Base-by-base conservation (phyloP, 2,329 filamentous ascomycete species). In the Microdochium nivale region DNA sequence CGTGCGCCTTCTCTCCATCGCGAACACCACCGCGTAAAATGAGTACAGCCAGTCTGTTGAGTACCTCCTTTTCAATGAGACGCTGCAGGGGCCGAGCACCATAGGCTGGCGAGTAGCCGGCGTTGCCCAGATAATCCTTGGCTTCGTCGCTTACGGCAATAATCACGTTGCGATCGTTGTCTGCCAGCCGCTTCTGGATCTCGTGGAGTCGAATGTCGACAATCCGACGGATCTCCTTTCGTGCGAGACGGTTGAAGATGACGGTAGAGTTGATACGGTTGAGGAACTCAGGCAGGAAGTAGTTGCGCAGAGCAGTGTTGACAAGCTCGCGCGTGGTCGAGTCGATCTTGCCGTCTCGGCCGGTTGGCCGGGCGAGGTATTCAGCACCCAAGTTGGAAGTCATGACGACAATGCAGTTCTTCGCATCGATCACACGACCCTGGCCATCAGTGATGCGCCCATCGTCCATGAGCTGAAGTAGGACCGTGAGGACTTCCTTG, bases 401-500 rank as follows among this genome's bases (percentile, higher is more conserved):
- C 90, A 99, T 95, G 70, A 99, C 94, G 44, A 99, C 92, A 60
- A 99, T 97, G 67, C 92, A 97, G 78, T 99, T 99, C 72, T 86
- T 90, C 54, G 92, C 94, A 62, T 99, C 94, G 51, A 99, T 84
- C 49, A 96, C 79, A 67, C 94, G 84, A 65, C 94, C 94, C 80
- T 97, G 95, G 48, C 94, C 94, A 65, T 99, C 94, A 14, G 94
- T 99, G 70, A 99, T 97, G 62, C 94, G 90, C 27, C 94, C 94
- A 64, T 99, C 94, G 63, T 99, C 94, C 90, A 99, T 97, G 64
- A 99, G 89, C 70, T 99, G 94, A n/a, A 99, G 82, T 35, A 99
- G 83, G 16, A 99, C 94, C 1, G 94, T 99, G 44, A 99, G 77
- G 1, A 99, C 83, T 72, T 99, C 94, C 75, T 99, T 99, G 56